Conservation (phyloP, 805 yeast species). For the Starmerella bombicola region DNA sequence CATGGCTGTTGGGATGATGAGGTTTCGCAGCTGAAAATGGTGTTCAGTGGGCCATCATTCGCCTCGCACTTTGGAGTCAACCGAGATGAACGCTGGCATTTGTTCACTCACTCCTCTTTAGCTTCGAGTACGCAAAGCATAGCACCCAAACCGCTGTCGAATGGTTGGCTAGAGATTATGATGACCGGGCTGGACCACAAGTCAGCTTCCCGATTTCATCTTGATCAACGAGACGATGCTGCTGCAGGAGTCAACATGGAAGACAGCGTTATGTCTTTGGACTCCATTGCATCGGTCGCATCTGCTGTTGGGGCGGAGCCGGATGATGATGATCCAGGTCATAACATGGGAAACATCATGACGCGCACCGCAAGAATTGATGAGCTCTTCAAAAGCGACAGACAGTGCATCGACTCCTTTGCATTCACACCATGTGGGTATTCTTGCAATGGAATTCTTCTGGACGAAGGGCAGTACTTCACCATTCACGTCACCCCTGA, state of each 20-base stretch:
- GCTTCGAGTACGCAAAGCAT: background rate
- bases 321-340: slow-evolving; percentile 62
- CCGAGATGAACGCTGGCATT: slow-evolving; percentile 80
- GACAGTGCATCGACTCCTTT: slow-evolving; percentile 58
- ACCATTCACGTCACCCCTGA: slow-evolving; percentile 94
- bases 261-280: slow-evolving; percentile 25
- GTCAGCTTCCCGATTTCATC: slow-evolving; percentile 46
- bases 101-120: slow-evolving; percentile 31
- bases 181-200: slow-evolving; percentile 70
- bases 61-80: slow-evolving; percentile 71
- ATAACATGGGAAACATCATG: slow-evolving; percentile 57
- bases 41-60: slow-evolving; percentile 42
- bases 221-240: slow-evolving; percentile 23
- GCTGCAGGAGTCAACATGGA: slow-evolving; percentile 27
- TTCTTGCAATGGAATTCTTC: slow-evolving; percentile 68
- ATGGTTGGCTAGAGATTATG: slow-evolving; percentile 44
- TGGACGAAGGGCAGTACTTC: slow-evolving; percentile 47
- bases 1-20: slow-evolving; percentile 82
- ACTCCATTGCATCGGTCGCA: slow-evolving; percentile 21
- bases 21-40: slow-evolving; percentile 51
- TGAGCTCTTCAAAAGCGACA: slow-evolving; percentile 36
- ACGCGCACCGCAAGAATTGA: slow-evolving; percentile 53
- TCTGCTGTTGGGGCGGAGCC: slow-evolving; percentile 30
- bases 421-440: slow-evolving; percentile 91
- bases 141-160: background rate